Evolutionary conservation across 75 land plant genomes (phyloP).

Genomic region (Sequoiadendron giganteum): DNA sequence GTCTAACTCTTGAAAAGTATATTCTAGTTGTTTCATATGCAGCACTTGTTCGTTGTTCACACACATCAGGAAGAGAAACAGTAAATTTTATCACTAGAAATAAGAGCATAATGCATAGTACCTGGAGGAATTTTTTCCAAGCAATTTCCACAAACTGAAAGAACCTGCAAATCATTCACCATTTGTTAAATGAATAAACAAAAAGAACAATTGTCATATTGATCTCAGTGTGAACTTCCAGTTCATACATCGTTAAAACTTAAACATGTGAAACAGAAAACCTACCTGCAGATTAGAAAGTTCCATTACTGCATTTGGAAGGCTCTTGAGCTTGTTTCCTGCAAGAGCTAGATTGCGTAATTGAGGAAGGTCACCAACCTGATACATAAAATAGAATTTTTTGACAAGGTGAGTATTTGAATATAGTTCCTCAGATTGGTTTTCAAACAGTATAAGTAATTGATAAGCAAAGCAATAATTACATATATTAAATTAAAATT

Average conservation of each 20-base stretch:
- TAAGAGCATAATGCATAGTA: not conserved
- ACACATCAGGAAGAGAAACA: not conserved
- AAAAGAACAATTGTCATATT: not conserved
- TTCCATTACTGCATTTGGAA: slow-evolving; percentile 25
- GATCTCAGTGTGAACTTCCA: not conserved
- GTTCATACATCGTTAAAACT: not conserved
- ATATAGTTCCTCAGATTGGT: not conserved
- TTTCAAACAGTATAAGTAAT: not conserved
- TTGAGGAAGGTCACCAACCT: slow-evolving; percentile 32
- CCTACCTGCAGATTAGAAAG: slow-evolving; percentile 28
- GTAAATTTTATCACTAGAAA: not conserved
- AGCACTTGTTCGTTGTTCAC: not conserved
- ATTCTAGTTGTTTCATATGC: not conserved
- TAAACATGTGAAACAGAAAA: not conserved
- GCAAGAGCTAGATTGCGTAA: slow-evolving; percentile 36
- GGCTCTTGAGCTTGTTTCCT: slow-evolving; percentile 31
- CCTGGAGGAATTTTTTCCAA: slow-evolving; percentile 32
- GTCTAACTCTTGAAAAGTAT: too few relatives aligned
- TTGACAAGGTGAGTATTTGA: not conserved
- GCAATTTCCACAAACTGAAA: slow-evolving; percentile 39
- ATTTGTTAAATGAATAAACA: not conserved
- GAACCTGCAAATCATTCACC: slow-evolving; percentile 18
- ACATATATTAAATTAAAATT: not conserved
- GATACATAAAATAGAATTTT: slow-evolving; percentile 13
- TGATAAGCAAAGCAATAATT: not conserved